phyloP scores from a whole-genome alignment of 331 rosid species.

The Erythrophleum ivorense region DNA sequence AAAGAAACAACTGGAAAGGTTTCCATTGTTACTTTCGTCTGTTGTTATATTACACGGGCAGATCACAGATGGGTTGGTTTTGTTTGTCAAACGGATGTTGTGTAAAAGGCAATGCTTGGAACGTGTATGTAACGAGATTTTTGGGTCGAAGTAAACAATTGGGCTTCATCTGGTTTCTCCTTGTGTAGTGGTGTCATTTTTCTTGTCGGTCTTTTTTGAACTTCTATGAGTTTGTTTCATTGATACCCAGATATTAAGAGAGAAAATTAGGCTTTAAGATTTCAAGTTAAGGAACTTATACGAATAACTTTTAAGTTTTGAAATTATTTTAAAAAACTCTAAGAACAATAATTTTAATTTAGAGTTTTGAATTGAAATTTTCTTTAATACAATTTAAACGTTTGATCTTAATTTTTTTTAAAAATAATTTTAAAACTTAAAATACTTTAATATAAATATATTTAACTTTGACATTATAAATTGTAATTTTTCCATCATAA shows the following conservation, averaged over 20 bases:
- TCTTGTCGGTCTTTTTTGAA: constrained; percentile 42
- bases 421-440: neutral
- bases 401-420: too few species aligned
- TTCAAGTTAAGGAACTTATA: too few species aligned
- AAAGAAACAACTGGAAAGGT: constrained; percentile 24
- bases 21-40: constrained; percentile 23
- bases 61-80: neutral
- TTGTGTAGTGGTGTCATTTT: constrained; percentile 38
- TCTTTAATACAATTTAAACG: too few species aligned
- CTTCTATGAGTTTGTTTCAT: constrained; percentile 34
- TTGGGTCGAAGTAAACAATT: constrained; percentile 47
- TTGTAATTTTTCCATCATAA: too few species aligned
- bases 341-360: too few species aligned
- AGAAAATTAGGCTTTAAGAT: too few species aligned
- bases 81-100: neutral
- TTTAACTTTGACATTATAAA: too few species aligned
- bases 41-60: constrained; percentile 24
- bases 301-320: too few species aligned
- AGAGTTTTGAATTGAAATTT: too few species aligned
- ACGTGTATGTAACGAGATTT: constrained; percentile 30
- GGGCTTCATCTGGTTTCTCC: constrained; percentile 47
- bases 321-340: too few species aligned
- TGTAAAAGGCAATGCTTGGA: constrained; percentile 31
- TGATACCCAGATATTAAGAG: neutral
- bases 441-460: neutral